Percentiles rank a stretch among this genome's conserved stretches.
Conservation (phyloP, 148 eudicot genomes). For the Spergularia marina region DNA sequence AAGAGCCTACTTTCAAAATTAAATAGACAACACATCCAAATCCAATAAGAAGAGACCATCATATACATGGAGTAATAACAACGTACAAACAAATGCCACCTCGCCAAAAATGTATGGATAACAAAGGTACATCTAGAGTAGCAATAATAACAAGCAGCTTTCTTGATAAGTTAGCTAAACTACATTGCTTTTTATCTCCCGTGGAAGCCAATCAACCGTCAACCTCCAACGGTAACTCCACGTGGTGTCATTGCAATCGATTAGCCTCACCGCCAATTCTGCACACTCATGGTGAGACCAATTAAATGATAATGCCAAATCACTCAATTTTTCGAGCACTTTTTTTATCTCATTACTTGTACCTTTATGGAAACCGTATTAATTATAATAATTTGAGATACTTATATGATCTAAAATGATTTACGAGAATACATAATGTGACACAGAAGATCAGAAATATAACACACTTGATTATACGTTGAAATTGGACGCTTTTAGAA, state of each 20-base stretch:
- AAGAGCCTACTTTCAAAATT: conserved; percentile 9
- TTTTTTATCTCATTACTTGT: too few relatives aligned
- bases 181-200: conserved; percentile 16
- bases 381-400: background rate
- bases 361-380: too few relatives aligned
- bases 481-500: background rate
- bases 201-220: conserved; percentile 32
- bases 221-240: conserved; percentile 16
- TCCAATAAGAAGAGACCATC: background rate
- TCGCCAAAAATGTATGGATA: background rate
- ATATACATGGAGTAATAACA: background rate
- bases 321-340: background rate
- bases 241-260: conserved; percentile 23
- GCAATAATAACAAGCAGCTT: conserved; percentile 4
- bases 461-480: background rate
- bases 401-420: too few relatives aligned
- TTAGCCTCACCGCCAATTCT: conserved; percentile 15
- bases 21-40: conserved; percentile 15
- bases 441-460: background rate
- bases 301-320: background rate
- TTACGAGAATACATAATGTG: too few relatives aligned
- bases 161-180: conserved; percentile 17
- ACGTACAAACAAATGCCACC: conserved; percentile 3
- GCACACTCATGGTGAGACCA: conserved; percentile 19
- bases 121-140: background rate